Percentiles rank a stretch among this genome's conserved stretches.
Conservation (phyloP, 345 rosid species). For the Viola odorata region DNA sequence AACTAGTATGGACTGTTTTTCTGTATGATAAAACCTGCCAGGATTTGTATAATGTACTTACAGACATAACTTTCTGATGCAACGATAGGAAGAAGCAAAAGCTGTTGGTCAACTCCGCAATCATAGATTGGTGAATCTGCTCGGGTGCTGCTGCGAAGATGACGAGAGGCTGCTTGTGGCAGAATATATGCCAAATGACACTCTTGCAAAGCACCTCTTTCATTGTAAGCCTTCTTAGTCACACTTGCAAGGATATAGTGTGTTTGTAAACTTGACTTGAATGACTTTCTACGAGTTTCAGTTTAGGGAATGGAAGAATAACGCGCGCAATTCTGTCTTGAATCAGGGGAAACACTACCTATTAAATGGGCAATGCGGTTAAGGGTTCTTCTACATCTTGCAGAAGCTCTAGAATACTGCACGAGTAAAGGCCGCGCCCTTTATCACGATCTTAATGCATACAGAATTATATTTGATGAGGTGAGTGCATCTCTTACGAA, state of each 20-base stretch:
- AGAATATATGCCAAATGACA: conserved; percentile 84
- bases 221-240: conserved; percentile 54
- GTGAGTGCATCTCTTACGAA: conserved; percentile 26
- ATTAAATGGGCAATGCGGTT: conserved; percentile 97
- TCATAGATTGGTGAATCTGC: conserved; percentile 71
- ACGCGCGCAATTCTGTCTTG: conserved; percentile 3
- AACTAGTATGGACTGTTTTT: too few relatives aligned
- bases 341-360: conserved; percentile 85
- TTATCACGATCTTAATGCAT: conserved; percentile 92
- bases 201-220: conserved; percentile 92
- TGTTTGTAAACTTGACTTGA: neutral
- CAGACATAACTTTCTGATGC: conserved; percentile 6
- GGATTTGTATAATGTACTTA: too few relatives aligned
- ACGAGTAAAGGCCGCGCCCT: conserved; percentile 81
- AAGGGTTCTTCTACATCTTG: conserved; percentile 87
- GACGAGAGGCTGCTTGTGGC: conserved; percentile 94
- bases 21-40: too few relatives aligned
- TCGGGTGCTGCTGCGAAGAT: conserved; percentile 83
- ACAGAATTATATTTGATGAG: conserved; percentile 83
- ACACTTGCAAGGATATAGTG: neutral
- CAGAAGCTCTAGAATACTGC: conserved; percentile 91
- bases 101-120: conserved; percentile 82
- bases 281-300: neutral
- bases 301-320: neutral
- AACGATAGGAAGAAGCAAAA: conserved; percentile 75